Evolutionary conservation across 345 rosid genomes (phyloP).

Genomic region (Stellera chamaejasme): DNA sequence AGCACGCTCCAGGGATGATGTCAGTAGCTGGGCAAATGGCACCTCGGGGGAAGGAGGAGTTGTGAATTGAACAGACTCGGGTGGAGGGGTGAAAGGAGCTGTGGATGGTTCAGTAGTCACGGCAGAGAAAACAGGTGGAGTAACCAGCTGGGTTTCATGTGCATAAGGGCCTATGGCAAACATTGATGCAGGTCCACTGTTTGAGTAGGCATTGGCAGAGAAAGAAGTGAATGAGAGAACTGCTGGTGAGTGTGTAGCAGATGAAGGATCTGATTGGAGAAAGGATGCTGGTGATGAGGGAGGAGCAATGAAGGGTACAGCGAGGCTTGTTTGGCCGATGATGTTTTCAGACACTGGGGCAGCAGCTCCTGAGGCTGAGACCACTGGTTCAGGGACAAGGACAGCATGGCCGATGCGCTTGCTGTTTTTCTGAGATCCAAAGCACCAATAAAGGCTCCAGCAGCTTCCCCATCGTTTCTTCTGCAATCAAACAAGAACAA

Average conservation of each 20-base stretch:
- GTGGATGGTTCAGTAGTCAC: slow-evolving; percentile 88
- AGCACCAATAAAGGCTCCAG: slow-evolving; percentile 72
- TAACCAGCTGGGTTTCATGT: slow-evolving; percentile 86
- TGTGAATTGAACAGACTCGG: slow-evolving; percentile 69
- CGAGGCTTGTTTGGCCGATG: slow-evolving; percentile 34
- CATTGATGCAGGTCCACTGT: slow-evolving; percentile 60
- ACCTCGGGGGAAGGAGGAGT: slow-evolving; percentile 97
- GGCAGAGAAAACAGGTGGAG: slow-evolving; percentile 96
- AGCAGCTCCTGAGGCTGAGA: slow-evolving; percentile 23
- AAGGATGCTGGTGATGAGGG: slow-evolving; percentile 94
- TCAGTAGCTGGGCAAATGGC: slow-evolving; percentile 82
- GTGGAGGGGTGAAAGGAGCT: slow-evolving; percentile 89
- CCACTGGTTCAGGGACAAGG: slow-evolving; percentile 56
- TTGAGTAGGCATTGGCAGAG: slow-evolving; percentile 47
- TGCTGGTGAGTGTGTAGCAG: slow-evolving; percentile 65
- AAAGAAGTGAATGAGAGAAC: slow-evolving; percentile 52
- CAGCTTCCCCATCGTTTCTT: slow-evolving; percentile 86
- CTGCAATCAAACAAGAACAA: slow-evolving; percentile 28
- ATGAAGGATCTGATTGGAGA: slow-evolving; percentile 82
- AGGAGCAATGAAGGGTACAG: slow-evolving; percentile 78
- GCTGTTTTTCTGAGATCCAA: slow-evolving; percentile 61
- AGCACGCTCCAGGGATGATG: slow-evolving; percentile 82
- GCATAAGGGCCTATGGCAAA: slow-evolving; percentile 88
- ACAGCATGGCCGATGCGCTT: slow-evolving; percentile 84
- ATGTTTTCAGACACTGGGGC: slow-evolving; percentile 30